These are phyloP conservation scores for Penicillium salamii DNA, from an alignment of 495 filamentous ascomycete genomes.

Conservation along the genomic window DNA sequence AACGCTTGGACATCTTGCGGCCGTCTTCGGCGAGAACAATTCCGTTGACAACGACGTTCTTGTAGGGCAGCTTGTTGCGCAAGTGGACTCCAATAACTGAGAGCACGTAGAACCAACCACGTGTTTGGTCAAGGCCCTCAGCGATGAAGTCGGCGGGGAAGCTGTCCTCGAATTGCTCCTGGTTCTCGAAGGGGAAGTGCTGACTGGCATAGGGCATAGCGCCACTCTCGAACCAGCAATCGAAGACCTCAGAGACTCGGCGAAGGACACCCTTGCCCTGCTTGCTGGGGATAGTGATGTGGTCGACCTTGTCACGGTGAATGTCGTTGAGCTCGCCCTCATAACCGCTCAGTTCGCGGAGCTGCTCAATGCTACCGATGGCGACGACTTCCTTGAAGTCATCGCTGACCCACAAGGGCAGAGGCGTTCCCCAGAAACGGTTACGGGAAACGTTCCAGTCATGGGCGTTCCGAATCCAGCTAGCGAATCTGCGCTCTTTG, in stretches of 20 bases:
- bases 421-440: conserved; percentile 94
- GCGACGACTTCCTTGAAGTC: conserved; percentile 85
- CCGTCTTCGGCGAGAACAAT: conserved; percentile 95
- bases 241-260: conserved; percentile 88
- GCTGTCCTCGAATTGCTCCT: conserved; percentile 72
- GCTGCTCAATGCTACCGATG: conserved; percentile 79
- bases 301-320: conserved; percentile 90
- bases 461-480: conserved; percentile 86
- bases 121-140: conserved; percentile 90
- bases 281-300: conserved; percentile 94
- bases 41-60: conserved; percentile 96
- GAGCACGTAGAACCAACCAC: conserved; percentile 98
- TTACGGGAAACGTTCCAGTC: conserved; percentile 98
- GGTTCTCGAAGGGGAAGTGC: conserved; percentile 95
- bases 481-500: conserved; percentile 85
- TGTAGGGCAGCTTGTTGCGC: conserved; percentile 85
- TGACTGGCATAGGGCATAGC: conserved; percentile 94
- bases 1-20: conserved; percentile 98
- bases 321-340: conserved; percentile 83
- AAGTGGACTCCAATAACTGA: conserved; percentile 88
- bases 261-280: conserved; percentile 81
- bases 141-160: conserved; percentile 98
- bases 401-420: conserved; percentile 90
- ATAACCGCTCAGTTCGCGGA: conserved; percentile 84
- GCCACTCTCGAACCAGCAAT: conserved; percentile 95